Evolutionary conservation across 2,329 filamentous ascomycete genomes (phyloP).

Genomic region (Botryosphaeria dothidea): DNA sequence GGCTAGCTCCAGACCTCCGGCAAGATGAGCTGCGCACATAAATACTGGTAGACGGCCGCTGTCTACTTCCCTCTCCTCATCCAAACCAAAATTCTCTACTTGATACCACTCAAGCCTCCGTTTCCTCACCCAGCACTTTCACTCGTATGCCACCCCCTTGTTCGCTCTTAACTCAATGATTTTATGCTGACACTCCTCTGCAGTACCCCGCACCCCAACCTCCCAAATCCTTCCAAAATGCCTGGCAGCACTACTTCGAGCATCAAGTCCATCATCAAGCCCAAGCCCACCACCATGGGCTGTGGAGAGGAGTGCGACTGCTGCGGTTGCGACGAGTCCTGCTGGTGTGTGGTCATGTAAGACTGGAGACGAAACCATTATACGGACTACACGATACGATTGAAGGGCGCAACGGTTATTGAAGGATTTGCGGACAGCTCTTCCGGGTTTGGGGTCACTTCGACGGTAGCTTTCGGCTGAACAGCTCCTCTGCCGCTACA

Average conservation of each 20-base stretch:
- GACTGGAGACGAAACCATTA: neutral
- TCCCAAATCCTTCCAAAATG: conserved; percentile 27
- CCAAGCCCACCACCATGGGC: conserved; percentile 31
- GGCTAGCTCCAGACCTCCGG: neutral
- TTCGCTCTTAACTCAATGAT: no score
- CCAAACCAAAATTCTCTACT: neutral
- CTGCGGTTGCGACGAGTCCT: conserved; percentile 41
- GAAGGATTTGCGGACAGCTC: neutral
- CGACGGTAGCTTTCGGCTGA: no score
- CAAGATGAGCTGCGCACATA: neutral
- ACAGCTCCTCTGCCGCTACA: no score
- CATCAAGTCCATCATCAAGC: conserved; percentile 39
- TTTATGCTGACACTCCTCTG: neutral
- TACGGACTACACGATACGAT: neutral
- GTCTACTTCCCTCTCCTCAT: neutral
- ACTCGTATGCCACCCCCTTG: neutral
- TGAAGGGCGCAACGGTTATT: neutral
- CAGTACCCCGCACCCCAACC: neutral
- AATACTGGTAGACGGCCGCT: neutral
- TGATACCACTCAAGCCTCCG: neutral
- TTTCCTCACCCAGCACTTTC: neutral
- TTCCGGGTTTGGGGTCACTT: no score
- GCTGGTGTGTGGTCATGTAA: conserved; percentile 38
- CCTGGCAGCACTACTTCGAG: conserved; percentile 35
- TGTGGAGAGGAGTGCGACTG: conserved; percentile 40